phyloP scores from a whole-genome alignment of 345 rosid species.

The Cardamine resedifolia region DNA sequence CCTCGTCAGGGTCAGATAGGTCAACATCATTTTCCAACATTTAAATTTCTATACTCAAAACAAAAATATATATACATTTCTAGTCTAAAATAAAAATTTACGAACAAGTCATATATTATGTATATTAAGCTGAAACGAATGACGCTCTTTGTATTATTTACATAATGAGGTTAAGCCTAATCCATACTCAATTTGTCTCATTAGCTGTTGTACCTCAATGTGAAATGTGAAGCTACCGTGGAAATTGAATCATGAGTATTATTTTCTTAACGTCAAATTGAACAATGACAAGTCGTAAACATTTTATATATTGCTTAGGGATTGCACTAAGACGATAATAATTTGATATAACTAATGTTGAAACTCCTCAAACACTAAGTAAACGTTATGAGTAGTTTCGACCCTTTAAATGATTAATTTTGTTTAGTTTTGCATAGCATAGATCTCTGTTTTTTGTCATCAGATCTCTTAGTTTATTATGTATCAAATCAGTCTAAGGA shows the following conservation, averaged over 20 bases:
- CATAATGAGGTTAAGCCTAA: background rate
- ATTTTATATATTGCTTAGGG: background rate
- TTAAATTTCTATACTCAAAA: slow-evolving; percentile 18
- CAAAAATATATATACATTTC: background rate
- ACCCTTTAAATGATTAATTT: background rate
- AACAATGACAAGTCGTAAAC: background rate
- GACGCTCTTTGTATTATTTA: slow-evolving; percentile 13
- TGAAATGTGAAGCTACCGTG: slow-evolving; percentile 7
- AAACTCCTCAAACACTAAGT: background rate
- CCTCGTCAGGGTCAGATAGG: slow-evolving; percentile 20
- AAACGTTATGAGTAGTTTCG: background rate
- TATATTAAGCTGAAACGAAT: background rate
- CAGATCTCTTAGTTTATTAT: background rate
- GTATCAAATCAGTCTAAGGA: background rate
- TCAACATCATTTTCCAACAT: slow-evolving; percentile 42
- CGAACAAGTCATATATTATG: background rate
- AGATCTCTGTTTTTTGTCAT: background rate
- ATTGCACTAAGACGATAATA: background rate
- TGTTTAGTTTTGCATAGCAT: background rate
- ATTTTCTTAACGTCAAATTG: background rate
- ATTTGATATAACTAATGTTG: background rate
- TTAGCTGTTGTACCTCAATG: slow-evolving; percentile 13
- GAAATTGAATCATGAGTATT: background rate
- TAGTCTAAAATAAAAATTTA: slow-evolving; percentile 1
- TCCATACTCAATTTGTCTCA: background rate